A percentile compares a stretch with the other conserved stretches of the same genome.
Evolutionary conservation across 345 rosid genomes (phyloP).

Genomic region (Carallia pectinifolia): DNA sequence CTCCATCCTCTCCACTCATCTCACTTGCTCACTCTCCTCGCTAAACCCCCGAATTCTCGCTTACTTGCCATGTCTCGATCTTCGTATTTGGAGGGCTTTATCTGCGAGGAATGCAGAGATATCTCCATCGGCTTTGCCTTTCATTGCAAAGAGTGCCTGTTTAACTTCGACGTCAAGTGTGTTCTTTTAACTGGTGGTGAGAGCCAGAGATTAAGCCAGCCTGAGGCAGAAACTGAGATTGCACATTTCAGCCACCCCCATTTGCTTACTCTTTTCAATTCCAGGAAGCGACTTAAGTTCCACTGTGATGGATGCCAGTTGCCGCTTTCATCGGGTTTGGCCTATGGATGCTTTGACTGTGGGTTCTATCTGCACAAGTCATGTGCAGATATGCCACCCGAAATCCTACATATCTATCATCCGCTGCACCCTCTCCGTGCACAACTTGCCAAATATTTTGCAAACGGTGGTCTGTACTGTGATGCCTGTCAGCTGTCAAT

Average conservation of each 20-base stretch:
- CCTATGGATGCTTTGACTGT: neutral
- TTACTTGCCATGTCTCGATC: no score
- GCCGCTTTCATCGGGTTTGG: neutral
- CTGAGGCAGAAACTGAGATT: neutral
- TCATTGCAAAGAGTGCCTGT: neutral
- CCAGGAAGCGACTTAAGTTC: neutral
- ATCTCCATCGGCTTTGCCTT: neutral
- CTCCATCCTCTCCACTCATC: neutral
- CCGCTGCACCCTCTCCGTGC: conserved; percentile 11
- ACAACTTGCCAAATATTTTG: neutral
- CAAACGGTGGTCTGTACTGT: neutral
- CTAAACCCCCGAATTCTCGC: neutral
- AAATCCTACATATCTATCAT: conserved; percentile 15
- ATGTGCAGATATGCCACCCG: neutral
- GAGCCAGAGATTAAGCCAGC: neutral
- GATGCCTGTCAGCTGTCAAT: conserved; percentile 6
- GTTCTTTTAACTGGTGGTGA: neutral
- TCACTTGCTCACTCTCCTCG: neutral
- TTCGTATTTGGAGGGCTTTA: neutral
- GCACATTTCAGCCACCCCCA: neutral
- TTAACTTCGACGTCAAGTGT: neutral
- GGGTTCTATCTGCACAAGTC: neutral
- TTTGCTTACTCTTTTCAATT: neutral
- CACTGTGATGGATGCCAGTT: neutral
- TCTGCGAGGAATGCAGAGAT: neutral